Conservation (phyloP, 2,329 filamentous ascomycete species). For the Diaporthe citriasiana region DNA sequence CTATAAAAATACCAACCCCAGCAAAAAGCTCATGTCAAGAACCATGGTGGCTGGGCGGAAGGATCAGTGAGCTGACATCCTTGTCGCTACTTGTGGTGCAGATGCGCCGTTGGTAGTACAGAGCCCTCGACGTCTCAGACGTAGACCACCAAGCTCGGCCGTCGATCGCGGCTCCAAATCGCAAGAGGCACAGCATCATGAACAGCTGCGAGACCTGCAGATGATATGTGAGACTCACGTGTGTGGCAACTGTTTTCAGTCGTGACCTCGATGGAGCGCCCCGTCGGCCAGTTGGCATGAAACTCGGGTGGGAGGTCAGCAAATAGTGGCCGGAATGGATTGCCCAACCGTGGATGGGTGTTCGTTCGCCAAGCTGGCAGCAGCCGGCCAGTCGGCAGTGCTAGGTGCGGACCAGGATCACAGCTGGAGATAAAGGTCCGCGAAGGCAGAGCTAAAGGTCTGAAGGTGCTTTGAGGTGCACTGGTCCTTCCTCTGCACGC, state of each 20-base stretch:
- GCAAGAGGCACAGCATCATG: too few relatives aligned
- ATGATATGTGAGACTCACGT: background rate
- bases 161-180: background rate
- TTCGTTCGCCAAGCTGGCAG: conserved; percentile 30
- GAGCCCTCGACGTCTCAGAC: background rate
- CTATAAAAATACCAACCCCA: background rate
- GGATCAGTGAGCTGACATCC: background rate
- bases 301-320: conserved; percentile 15
- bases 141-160: background rate
- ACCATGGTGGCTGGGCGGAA: background rate
- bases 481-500: background rate
- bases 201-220: background rate
- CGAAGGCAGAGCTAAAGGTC: background rate
- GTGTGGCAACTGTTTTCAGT: background rate
- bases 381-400: conserved; percentile 3
- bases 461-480: background rate
- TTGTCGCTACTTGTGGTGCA: background rate
- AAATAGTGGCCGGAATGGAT: background rate
- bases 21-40: background rate
- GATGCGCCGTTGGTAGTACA: background rate
- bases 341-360: conserved; percentile 6
- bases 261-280: background rate
- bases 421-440: conserved; percentile 17
- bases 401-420: conserved; percentile 11
- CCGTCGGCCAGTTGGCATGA: background rate